phyloP scores from a whole-genome alignment of 1,284 basidiomycete species.

The Cryptococcus amylolentus region DNA sequence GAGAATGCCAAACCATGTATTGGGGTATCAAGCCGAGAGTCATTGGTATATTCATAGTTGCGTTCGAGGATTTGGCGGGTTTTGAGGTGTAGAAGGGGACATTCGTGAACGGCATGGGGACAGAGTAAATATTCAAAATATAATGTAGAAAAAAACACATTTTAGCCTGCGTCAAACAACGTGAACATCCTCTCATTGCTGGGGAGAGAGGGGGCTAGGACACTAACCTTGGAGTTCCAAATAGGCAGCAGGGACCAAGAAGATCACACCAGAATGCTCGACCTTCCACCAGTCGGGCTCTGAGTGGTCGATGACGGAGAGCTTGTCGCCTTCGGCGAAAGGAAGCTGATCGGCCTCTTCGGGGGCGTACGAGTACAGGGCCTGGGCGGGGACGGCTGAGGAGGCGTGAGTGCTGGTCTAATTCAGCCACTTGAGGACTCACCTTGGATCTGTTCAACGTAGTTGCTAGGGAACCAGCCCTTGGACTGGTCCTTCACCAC shows the following conservation, averaged over 20 bases:
- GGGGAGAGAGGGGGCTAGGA: slow-evolving; percentile 43
- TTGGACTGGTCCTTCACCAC: slow-evolving; percentile 62
- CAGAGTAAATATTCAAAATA: slow-evolving; percentile 46
- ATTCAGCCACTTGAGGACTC: slow-evolving; percentile 39
- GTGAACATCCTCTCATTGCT: slow-evolving; percentile 48
- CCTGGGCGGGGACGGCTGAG: slow-evolving; percentile 62
- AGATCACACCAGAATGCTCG: slow-evolving; percentile 73
- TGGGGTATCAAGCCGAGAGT: too few species aligned
- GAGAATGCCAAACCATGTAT: background rate
- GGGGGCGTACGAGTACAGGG: slow-evolving; percentile 72
- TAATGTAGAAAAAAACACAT: slow-evolving; percentile 21
- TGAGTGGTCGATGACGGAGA: slow-evolving; percentile 72
- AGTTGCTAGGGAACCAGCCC: slow-evolving; percentile 89
- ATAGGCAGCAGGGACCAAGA: slow-evolving; percentile 84
- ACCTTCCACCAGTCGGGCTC: slow-evolving; percentile 93
- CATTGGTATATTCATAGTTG: too few species aligned
- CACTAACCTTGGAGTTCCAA: slow-evolving; percentile 85
- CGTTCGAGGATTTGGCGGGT: background rate
- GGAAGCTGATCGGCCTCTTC: slow-evolving; percentile 71
- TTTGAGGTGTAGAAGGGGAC: slow-evolving; percentile 2
- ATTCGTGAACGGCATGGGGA: slow-evolving; percentile 30
- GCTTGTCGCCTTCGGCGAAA: slow-evolving; percentile 70
- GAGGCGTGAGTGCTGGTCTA: background rate
- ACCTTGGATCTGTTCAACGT: slow-evolving; percentile 73
- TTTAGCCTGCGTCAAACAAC: slow-evolving; percentile 40